phyloP scores from a whole-genome alignment of 352 stramenopile genomes.

The Phytophthora crassamura region DNA sequence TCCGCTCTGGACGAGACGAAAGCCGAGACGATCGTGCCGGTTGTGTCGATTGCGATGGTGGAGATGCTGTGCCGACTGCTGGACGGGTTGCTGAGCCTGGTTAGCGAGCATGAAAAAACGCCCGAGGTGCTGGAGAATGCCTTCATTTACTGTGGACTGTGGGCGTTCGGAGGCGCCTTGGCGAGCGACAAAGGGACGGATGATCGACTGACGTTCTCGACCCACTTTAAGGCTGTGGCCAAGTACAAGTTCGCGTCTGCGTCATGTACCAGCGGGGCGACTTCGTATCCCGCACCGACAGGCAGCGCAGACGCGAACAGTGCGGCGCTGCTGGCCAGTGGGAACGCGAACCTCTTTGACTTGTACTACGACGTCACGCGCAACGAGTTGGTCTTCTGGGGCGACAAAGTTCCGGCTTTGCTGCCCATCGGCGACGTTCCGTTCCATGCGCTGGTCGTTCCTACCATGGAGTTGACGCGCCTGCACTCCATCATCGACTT shows the following conservation, averaged over 20 bases:
- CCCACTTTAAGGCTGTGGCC: slow-evolving; percentile 59
- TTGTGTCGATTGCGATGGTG: slow-evolving; percentile 73
- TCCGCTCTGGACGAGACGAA: slow-evolving; percentile 75
- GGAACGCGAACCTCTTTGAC: slow-evolving; percentile 72
- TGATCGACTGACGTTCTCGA: slow-evolving; percentile 65
- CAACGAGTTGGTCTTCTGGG: slow-evolving; percentile 85
- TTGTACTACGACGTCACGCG: slow-evolving; percentile 71
- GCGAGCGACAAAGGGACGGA: slow-evolving; percentile 84
- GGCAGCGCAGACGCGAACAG: slow-evolving; percentile 20
- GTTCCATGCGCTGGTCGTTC: slow-evolving; percentile 75
- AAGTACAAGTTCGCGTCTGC: slow-evolving; percentile 75
- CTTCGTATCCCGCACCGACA: slow-evolving; percentile 5
- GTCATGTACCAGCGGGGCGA: not conserved
- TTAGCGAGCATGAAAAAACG: slow-evolving; percentile 86
- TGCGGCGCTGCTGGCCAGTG: slow-evolving; percentile 17
- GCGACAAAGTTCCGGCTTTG: slow-evolving; percentile 60
- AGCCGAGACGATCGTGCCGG: slow-evolving; percentile 59
- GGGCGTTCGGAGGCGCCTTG: slow-evolving; percentile 95
- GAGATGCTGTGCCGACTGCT: slow-evolving; percentile 94
- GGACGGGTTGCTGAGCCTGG: slow-evolving; percentile 87
- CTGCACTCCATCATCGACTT: slow-evolving; percentile 71
- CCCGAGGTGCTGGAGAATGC: slow-evolving; percentile 93
- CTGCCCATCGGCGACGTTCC: slow-evolving; percentile 45
- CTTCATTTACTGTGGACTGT: slow-evolving; percentile 95
- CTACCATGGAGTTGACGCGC: slow-evolving; percentile 79